Base-by-base conservation (phyloP, 225 moss, liverwort and hornwort species). In the Antitrichia curtipendula region DNA sequence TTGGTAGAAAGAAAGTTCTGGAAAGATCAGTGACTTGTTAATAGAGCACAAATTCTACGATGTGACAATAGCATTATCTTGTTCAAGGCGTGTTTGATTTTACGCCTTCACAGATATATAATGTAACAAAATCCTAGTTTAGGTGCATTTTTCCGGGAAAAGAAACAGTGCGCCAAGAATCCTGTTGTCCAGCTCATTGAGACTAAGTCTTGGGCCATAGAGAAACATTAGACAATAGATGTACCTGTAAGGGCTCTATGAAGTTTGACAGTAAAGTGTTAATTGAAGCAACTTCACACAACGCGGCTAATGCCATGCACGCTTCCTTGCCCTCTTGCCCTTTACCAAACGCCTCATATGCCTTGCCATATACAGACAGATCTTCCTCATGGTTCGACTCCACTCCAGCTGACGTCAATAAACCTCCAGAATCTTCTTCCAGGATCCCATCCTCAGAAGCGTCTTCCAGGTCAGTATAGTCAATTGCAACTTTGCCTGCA, bases 241-340 rank as follows among this genome's bases (percentile, higher is more conserved):
- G 79, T 89, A 98, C 99, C 96, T 97, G 99, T 84, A 99, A 89
- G 40, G 97, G 97, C 91, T 97, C 95, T 80, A 99, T 99, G 69
- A 97, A 99, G 74, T 99, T 99, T 25, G 99, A 97, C 69, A 99
- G 89, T 54, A 99, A 91, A 81, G 99, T 99, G 85, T 96, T 99
- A 78, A 99, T 99, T 52, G 99, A 96, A 53, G 97, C 94, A 74
- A 99, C 95, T 93, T 99, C 97, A 88, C 99, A 97, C 59, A 99
- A 94, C 81, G 99, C 97, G 79, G 99, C 91, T 70, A 99, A 89
- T 73, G 97, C 99, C 95, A 96, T 96, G 88, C 99, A 99, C 65
- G 97, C 97, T 90, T 97, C 97, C 89, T 96, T 96, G 84, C 99
- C 99, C 52, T 92, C 94, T 91, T 93, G 91, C 74, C 96, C 96